Conservation (phyloP, 208 protist species). For the Herpetomonas tarakana region DNA sequence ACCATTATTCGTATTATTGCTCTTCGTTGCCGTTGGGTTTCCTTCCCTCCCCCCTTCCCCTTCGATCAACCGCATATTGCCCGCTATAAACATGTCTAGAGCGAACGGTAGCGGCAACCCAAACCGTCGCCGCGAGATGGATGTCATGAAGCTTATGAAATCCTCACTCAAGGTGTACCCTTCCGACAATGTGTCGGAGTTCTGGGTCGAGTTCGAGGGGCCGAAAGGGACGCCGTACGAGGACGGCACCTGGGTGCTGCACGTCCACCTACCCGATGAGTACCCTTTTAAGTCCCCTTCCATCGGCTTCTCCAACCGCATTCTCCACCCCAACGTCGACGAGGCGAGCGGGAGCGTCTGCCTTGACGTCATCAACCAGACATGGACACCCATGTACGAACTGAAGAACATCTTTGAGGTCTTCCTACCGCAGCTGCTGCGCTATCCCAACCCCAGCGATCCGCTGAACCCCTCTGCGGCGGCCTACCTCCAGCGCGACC, state of each 20-base stretch:
- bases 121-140: constrained; percentile 89
- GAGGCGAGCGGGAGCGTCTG: constrained; percentile 97
- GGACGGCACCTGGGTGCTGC: constrained; percentile 96
- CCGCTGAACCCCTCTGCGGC: constrained; percentile 97
- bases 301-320: constrained; percentile 97
- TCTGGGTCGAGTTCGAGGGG: constrained; percentile 96
- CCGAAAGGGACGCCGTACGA: constrained; percentile 97
- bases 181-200: constrained; percentile 92
- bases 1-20: too few species aligned
- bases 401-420: constrained; percentile 93
- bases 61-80: too few species aligned
- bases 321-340: constrained; percentile 99
- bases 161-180: constrained; percentile 92
- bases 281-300: constrained; percentile 99
- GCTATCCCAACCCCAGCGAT: constrained; percentile 97
- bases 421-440: constrained; percentile 97
- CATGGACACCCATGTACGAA: constrained; percentile 99
- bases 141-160: constrained; percentile 97
- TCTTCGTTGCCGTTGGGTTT: too few species aligned
- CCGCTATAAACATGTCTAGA: not conserved
- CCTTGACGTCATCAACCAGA: constrained; percentile 99
- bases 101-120: constrained; percentile 22
- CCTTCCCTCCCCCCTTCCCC: too few species aligned
- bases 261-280: constrained; percentile 94
- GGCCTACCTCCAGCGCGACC: constrained; percentile 88